phyloP scores from a whole-genome alignment of 345 rosid genomes.

The Barbarea vulgaris region DNA sequence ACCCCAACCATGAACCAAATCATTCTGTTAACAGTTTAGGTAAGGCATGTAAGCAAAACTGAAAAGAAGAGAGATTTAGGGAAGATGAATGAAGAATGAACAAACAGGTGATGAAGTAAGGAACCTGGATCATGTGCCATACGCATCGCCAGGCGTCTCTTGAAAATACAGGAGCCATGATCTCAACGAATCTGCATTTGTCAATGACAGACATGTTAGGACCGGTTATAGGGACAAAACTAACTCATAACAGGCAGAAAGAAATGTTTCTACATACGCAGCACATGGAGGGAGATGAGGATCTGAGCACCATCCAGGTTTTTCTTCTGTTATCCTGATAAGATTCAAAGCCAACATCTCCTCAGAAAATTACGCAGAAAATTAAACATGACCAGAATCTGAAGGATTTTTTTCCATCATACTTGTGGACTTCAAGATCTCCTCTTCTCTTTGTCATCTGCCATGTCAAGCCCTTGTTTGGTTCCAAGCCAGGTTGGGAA shows the following conservation, averaged over 20 bases:
- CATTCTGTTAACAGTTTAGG: conserved; percentile 65
- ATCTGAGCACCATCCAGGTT: conserved; percentile 85
- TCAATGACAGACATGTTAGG: not conserved
- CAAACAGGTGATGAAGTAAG: not conserved
- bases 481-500: conserved; percentile 98
- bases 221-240: not conserved
- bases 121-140: conserved; percentile 97
- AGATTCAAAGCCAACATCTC: conserved; percentile 17
- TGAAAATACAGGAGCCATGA: conserved; percentile 99
- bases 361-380: conserved; percentile 15
- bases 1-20: conserved; percentile 99
- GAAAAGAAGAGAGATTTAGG: not conserved
- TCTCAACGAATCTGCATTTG: conserved; percentile 84
- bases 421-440: conserved; percentile 93
- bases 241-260: conserved; percentile 7
- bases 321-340: conserved; percentile 75
- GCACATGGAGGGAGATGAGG: conserved; percentile 98
- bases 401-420: conserved; percentile 31
- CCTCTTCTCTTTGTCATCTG: conserved; percentile 93
- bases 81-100: conserved; percentile 20
- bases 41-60: conserved; percentile 8
- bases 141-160: conserved; percentile 96
- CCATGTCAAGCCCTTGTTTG: conserved; percentile 84
- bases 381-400: not conserved
- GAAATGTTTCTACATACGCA: conserved; percentile 58